Base-by-base conservation (phyloP, 257 asterid genomes). In the Echites panduratus region DNA sequence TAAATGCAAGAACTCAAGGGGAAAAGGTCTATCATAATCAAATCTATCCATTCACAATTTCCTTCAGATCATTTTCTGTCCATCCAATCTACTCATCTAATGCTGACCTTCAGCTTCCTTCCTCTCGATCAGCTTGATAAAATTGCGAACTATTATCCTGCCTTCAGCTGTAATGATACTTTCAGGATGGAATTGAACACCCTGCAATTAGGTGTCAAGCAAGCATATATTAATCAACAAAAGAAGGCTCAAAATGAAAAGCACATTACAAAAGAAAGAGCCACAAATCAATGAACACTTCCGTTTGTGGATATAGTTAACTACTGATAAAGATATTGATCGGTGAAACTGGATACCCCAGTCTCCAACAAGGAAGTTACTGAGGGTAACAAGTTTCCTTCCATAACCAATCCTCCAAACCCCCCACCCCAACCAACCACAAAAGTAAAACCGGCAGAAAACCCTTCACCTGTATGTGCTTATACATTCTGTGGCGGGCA, bases 131-230 rank as follows among this genome's bases (percentile, higher is more conserved):
- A 84, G 16, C 80, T 90, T 90, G 81, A 90, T 77, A 53, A 92
- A 92, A 72, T 90, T 92, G 19, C 77, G 77, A 63, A 92, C 96
- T 12, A 92, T 90, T 44, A 85, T 84, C 73, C 74, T 92, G 73
- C 98, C 98, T 76, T 90, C 96, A 16, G 52, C 68, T 13, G 98
- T 88, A 76, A 92, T 92, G 68, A 92, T 90, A 71, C 96, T 92
- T 81, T 92, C 96, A 0, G 98, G 98, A 82, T 92, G 96, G 45
- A 41, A 41, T 50, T 92, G 96, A n/a, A 92, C 96, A 14, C 98
- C 98, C 96, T 92, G 85, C 79, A 81, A 78, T 49, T 71, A 53
- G 66, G 45, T 41, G 45, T 41, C 9, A 41, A 41, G 45, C 9
- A 41, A 41, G 45, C 2, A 41, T 41, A 41, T 41, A 41, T 41